phyloP scores from a whole-genome alignment of 192 early-diverging fungal genomes.

The Entrophospora sp. region DNA sequence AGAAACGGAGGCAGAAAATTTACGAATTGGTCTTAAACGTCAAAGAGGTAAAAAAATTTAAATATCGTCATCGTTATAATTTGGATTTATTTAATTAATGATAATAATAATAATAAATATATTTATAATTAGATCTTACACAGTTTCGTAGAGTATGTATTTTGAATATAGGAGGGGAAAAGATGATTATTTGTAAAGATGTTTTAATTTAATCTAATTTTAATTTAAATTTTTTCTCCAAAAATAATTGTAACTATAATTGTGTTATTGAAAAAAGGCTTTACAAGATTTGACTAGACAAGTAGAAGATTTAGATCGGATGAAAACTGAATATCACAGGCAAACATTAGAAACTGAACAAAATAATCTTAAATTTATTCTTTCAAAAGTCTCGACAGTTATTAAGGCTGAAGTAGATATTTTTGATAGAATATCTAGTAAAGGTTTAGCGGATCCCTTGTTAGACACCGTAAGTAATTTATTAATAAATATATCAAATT shows the following conservation, averaged over 20 bases:
- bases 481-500: not conserved
- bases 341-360: conserved; percentile 38
- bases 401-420: conserved; percentile 42
- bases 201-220: no score
- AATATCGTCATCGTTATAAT: not conserved
- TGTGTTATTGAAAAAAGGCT: conserved; percentile 29
- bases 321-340: conserved; percentile 37
- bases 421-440: conserved; percentile 36
- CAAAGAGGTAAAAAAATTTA: conserved; percentile 26
- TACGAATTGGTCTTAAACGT: conserved; percentile 34
- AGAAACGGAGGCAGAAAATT: conserved; percentile 36
- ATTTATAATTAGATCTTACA: conserved; percentile 1
- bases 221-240: no score
- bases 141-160: not conserved
- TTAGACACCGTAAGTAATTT: conserved; percentile 31
- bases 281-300: conserved; percentile 36
- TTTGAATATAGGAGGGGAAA: no score
- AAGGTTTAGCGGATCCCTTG: conserved; percentile 40
- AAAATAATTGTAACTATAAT: not conserved
- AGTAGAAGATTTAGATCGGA: conserved; percentile 39
- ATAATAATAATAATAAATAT: not conserved
- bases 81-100: not conserved
- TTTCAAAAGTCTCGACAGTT: conserved; percentile 34
- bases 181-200: no score
- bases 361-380: conserved; percentile 34